These are phyloP conservation scores for Trichoderma pleuroti DNA, from an alignment of 2,329 filamentous ascomycete genomes.

Conservation along the genomic window DNA sequence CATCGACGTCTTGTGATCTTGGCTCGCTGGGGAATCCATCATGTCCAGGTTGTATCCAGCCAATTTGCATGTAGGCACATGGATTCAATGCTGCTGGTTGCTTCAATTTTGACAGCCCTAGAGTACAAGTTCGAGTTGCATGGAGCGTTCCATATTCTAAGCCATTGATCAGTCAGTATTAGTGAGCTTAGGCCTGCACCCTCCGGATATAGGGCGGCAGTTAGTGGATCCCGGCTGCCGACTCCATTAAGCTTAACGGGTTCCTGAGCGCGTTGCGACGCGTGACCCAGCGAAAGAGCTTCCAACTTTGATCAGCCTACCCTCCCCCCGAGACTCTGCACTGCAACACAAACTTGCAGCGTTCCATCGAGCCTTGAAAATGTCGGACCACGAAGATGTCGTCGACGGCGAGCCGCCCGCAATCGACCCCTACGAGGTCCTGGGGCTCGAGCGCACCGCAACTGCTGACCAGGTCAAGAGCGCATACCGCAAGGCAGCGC, in stretches of 20 bases:
- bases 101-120: not conserved
- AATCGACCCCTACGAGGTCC: slow-evolving; percentile 75
- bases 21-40: slow-evolving; percentile 28
- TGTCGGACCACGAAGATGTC: slow-evolving; percentile 52
- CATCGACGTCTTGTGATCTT: slow-evolving; percentile 55
- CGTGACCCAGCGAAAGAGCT: slow-evolving; percentile 18
- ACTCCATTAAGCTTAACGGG: slow-evolving; percentile 19
- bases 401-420: slow-evolving; percentile 56
- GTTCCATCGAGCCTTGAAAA: slow-evolving; percentile 27
- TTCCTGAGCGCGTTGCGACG: slow-evolving; percentile 20
- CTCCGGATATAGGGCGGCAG: not conserved
- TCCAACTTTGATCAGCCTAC: not conserved
- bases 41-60: not conserved
- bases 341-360: not conserved
- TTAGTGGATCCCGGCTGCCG: slow-evolving; percentile 4
- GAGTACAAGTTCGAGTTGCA: not conserved
- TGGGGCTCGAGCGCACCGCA: slow-evolving; percentile 67
- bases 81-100: not conserved
- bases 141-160: not conserved
- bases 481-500: slow-evolving; percentile 85
- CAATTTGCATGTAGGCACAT: not conserved
- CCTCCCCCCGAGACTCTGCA: slow-evolving; percentile 10
- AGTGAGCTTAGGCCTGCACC: not conserved
- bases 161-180: not conserved
- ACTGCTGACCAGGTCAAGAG: slow-evolving; percentile 78